phyloP scores from a whole-genome alignment of 441 rosid species.

The Daphne laureola region DNA sequence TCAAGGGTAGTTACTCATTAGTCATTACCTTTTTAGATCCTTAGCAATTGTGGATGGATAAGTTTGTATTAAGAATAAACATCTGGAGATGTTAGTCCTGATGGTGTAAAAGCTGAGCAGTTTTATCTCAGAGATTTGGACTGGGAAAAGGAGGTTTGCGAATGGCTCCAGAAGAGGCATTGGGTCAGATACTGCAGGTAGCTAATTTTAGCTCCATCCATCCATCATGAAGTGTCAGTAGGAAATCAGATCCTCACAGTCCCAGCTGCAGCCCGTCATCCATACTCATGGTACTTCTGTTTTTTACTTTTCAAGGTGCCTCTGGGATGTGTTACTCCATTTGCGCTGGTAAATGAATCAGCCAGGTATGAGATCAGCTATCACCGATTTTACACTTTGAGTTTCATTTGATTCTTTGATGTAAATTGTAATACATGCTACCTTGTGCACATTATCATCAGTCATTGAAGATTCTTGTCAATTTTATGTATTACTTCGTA shows the following conservation, averaged over 20 bases:
- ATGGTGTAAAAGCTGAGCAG: conserved; percentile 41
- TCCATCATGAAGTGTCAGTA: no score
- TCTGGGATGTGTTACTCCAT: conserved; percentile 84
- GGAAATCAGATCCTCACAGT: no score
- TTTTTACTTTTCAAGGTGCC: conserved; percentile 47
- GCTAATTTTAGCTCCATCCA: background rate
- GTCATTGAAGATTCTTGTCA: no score
- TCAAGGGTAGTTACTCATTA: conserved; percentile 58
- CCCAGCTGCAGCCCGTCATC: background rate
- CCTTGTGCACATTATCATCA: no score
- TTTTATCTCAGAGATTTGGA: conserved; percentile 90
- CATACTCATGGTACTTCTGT: conserved; percentile 8
- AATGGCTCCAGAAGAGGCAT: conserved; percentile 93
- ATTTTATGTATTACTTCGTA: no score
- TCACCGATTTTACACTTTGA: background rate
- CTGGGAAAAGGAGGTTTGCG: conserved; percentile 89
- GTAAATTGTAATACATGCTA: no score
- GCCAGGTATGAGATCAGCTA: conserved; percentile 46
- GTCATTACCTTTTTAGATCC: conserved; percentile 1
- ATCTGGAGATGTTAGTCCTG: conserved; percentile 18
- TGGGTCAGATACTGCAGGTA: conserved; percentile 76
- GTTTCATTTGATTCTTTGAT: background rate
- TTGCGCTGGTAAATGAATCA: conserved; percentile 67
- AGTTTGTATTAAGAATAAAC: background rate
- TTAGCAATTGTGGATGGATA: background rate